Percentiles rank a stretch among this genome's conserved stretches.
phyloP scores from a whole-genome alignment of 2,329 filamentous ascomycete species.

The Hypoxylon sp. region DNA sequence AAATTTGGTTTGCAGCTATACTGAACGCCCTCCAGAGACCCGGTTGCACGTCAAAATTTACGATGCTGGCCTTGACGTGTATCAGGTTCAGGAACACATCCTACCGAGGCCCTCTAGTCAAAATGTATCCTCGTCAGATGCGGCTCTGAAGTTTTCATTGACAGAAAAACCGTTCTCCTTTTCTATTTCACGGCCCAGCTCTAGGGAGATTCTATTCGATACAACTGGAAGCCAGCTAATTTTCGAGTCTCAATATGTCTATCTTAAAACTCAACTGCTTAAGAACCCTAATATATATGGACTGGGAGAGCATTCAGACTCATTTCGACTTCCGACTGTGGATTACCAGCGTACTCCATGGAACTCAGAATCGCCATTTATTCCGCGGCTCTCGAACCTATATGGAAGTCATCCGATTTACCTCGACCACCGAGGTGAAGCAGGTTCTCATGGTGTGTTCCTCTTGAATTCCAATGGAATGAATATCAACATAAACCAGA shows the following conservation, averaged over 20 bases:
- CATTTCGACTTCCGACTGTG: constrained; percentile 68
- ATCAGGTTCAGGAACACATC: constrained; percentile 48
- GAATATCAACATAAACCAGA: constrained; percentile 65
- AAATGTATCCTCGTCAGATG: constrained; percentile 41
- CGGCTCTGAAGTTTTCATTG: constrained; percentile 62
- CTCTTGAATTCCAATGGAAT: constrained; percentile 75
- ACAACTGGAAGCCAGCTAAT: constrained; percentile 58
- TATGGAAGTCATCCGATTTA: constrained; percentile 77
- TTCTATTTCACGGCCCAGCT: constrained; percentile 63
- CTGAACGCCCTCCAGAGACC: constrained; percentile 34
- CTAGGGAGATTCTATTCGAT: constrained; percentile 70
- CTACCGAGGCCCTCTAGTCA: constrained; percentile 41
- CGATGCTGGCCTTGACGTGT: constrained; percentile 46
- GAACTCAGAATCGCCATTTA: constrained; percentile 70
- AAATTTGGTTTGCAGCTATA: not conserved
- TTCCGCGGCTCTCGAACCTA: constrained; percentile 63
- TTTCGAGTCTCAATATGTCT: constrained; percentile 63
- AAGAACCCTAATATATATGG: constrained; percentile 72
- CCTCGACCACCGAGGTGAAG: constrained; percentile 69
- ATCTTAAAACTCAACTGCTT: constrained; percentile 71
- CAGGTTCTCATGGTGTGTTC: constrained; percentile 70
- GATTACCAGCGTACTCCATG: constrained; percentile 73
- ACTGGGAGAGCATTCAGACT: constrained; percentile 74
- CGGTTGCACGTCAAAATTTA: constrained; percentile 48
- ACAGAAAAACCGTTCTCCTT: constrained; percentile 75